Base-by-base conservation (phyloP, 371 early-diverging fungal genomes). In the Rhizopus microsporus region DNA sequence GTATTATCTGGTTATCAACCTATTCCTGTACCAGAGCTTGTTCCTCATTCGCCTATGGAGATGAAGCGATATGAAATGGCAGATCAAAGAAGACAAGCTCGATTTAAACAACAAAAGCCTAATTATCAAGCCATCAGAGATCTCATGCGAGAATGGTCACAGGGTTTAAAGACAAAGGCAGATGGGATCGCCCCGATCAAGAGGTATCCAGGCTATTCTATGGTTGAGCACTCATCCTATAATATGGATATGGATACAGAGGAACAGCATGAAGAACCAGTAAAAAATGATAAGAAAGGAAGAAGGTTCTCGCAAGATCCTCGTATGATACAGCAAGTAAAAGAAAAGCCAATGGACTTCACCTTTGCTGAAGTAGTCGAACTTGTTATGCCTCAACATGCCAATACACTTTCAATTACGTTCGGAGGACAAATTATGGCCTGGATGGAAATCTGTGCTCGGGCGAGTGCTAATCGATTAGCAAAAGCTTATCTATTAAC, bases 361-460 rank as follows among this genome's bases (percentile, higher is more conserved):
- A 84, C 84, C 0, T 87, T 81, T 74, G 82, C 88, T 1, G 86
- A 91, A 60, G 74, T 82, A 10, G 83, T 85, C 0, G 82, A 90
- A 38, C 56, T 87, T 45, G 86, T 91, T 7, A 77, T 91, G 75
- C 91, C 91, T 12, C 88, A 88, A 37, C 89, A 91, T 69, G 88
- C 88, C 23, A 91, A 91, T 51, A 80, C 85, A 3, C 59, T 88
- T 4, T 74, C 78, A 29, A 87, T 88, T 40, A 89, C 89, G 5
- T 91, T 91, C 80, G 91, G 91, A 62, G 90, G 91, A n/a, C 83
- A 87, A 56, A 88, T 91, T 51, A 88, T 91, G 78, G 75, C 80
- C 35, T 89, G 87, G 87, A 88, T 91, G 88, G 91, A 91, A 63
- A 71, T 65, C 5, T 83, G 86, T 65, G 83, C 86, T 4, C 65